Percentiles rank a stretch among this genome's conserved stretches.
These are phyloP conservation scores for Circinella umbellata DNA, from an alignment of 371 early-diverging fungal genomes.

Conservation along the genomic window DNA sequence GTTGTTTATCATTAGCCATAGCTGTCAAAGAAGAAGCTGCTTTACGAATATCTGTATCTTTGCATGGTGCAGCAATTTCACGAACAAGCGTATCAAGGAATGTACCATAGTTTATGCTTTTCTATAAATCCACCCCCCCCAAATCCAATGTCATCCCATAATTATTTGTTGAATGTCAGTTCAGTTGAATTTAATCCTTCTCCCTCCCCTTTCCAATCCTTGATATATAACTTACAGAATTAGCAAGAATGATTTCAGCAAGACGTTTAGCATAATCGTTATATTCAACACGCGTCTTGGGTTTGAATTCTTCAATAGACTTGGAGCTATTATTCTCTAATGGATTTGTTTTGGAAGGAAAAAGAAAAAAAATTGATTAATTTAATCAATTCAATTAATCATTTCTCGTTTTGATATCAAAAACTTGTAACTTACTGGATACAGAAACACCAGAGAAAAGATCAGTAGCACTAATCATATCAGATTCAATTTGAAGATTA, in stretches of 20 bases:
- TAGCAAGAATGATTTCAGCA: constrained; percentile 69
- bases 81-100: constrained; percentile 85
- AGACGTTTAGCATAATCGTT: constrained; percentile 75
- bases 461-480: constrained; percentile 84
- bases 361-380: too few species aligned
- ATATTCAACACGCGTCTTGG: constrained; percentile 84
- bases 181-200: too few species aligned
- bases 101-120: constrained; percentile 54
- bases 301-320: constrained; percentile 72
- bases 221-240: constrained; percentile 58
- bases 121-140: constrained; percentile 20
- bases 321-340: constrained; percentile 57
- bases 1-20: constrained; percentile 92
- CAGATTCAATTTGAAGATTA: constrained; percentile 76
- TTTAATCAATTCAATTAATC: background rate
- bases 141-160: too few species aligned
- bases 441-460: constrained; percentile 79
- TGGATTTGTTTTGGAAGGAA: too few species aligned
- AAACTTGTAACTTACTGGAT: constrained; percentile 40
- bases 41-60: constrained; percentile 84
- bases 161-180: too few species aligned
- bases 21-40: constrained; percentile 76
- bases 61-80: constrained; percentile 77
- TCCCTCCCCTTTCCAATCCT: too few species aligned
- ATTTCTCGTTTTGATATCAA: background rate